Evolutionary conservation across 345 rosid genomes (phyloP).

Genomic region (Clarkia xantiana): DNA sequence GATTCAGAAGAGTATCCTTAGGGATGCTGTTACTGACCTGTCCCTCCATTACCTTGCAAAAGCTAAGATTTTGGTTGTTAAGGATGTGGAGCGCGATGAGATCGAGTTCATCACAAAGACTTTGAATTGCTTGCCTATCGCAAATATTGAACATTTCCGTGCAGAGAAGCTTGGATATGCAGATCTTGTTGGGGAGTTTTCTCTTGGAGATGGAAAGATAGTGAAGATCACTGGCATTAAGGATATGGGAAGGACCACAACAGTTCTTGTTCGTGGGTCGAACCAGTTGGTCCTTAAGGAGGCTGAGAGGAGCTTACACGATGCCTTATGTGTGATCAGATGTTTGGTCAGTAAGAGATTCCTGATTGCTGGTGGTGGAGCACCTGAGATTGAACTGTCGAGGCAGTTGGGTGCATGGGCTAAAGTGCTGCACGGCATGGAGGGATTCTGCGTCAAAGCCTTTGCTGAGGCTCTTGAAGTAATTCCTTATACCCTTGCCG

Average conservation of each 20-base stretch:
- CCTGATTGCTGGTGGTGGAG: constrained; percentile 98
- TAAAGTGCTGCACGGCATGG: constrained; percentile 93
- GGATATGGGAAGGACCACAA: constrained; percentile 86
- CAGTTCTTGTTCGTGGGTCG: constrained; percentile 86
- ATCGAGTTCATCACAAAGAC: constrained; percentile 93
- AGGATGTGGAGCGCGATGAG: constrained; percentile 95
- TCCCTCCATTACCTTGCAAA: constrained; percentile 88
- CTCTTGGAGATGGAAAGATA: constrained; percentile 91
- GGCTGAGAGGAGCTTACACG: constrained; percentile 96
- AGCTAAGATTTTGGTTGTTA: constrained; percentile 80
- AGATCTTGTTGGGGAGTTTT: constrained; percentile 78
- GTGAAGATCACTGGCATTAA: constrained; percentile 76
- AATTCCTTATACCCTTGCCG: constrained; percentile 85
- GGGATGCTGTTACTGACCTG: constrained; percentile 91
- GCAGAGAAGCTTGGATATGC: constrained; percentile 82
- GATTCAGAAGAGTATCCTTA: constrained; percentile 95
- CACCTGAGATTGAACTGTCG: constrained; percentile 91
- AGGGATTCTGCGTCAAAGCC: constrained; percentile 75
- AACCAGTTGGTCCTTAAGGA: constrained; percentile 80
- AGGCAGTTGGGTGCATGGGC: constrained; percentile 99
- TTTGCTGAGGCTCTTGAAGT: constrained; percentile 96
- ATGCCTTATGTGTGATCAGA: constrained; percentile 85
- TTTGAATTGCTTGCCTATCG: constrained; percentile 83
- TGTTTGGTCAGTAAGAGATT: constrained; percentile 82
- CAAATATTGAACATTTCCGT: constrained; percentile 85